A percentile compares a stretch with the other conserved stretches of the same genome.
Conservation (phyloP, 805 yeast species). For the Yarrowia deformans region DNA sequence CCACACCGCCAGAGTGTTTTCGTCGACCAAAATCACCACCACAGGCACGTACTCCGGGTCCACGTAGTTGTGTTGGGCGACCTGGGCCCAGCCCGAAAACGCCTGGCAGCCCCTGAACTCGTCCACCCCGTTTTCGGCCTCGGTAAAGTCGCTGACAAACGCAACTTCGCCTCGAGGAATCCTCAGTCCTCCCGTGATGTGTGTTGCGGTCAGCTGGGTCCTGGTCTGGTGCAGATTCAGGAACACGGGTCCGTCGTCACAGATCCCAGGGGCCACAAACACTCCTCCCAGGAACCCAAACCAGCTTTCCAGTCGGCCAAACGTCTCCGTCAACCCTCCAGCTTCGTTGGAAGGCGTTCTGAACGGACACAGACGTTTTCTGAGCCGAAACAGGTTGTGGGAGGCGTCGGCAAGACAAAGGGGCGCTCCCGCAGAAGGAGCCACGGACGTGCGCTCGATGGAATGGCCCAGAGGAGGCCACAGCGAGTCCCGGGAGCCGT, state of each 20-base stretch:
- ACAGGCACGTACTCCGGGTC: constrained; percentile 12
- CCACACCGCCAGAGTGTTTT: constrained; percentile 26
- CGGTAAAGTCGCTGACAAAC: constrained; percentile 7
- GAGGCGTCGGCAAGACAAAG: constrained; percentile 18
- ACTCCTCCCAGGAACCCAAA: constrained; percentile 11
- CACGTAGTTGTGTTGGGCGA: constrained; percentile 24
- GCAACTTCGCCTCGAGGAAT: constrained; percentile 30
- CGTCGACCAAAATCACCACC: constrained; percentile 17
- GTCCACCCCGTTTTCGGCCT: constrained; percentile 1
- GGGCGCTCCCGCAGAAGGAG: constrained; percentile 3
- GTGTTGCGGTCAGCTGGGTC: constrained; percentile 1
- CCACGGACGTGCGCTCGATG: constrained; percentile 4
- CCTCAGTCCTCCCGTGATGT: constrained; percentile 13
- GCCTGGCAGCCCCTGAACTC: constrained; percentile 1
- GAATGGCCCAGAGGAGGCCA: constrained; percentile 33
- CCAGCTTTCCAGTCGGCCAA: constrained; percentile 20
- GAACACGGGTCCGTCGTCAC: constrained; percentile 26
- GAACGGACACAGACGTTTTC: constrained; percentile 27
- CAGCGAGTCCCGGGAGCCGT: constrained; percentile 9
- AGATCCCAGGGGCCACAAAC: constrained; percentile 11
- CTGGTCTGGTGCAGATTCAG: constrained; percentile 11
- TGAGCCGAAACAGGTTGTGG: constrained; percentile 10
- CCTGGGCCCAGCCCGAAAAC: constrained; percentile 11
- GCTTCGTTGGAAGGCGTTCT: constrained; percentile 11
- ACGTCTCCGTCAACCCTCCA: constrained; percentile 21